Evolutionary conservation across 495 filamentous ascomycete species (phyloP).

Genomic region (Neurospora sp.): DNA sequence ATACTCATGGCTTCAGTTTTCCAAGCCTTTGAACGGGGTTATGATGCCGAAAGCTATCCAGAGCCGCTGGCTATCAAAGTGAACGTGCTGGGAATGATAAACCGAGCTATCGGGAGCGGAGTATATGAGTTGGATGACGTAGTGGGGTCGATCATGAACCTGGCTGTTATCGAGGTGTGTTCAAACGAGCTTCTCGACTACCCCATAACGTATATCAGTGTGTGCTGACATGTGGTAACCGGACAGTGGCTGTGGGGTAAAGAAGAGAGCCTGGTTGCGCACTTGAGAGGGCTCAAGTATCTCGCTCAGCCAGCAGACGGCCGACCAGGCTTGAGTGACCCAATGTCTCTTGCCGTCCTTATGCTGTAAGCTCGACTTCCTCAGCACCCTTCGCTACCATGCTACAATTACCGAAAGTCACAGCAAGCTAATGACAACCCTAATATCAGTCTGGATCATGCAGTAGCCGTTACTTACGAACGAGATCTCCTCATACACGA

Average conservation of each 20-base stretch:
- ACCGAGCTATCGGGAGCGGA: slow-evolving; percentile 5
- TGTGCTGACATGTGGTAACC: background rate
- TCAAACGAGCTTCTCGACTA: background rate
- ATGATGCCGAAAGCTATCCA: background rate
- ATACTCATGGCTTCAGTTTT: slow-evolving; percentile 17
- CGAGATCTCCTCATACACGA: slow-evolving; percentile 7
- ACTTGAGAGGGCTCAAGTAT: slow-evolving; percentile 12
- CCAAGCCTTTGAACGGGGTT: slow-evolving; percentile 4
- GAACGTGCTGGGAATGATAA: slow-evolving; percentile 13
- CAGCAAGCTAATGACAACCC: background rate
- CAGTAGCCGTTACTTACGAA: slow-evolving; percentile 14
- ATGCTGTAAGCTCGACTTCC: slow-evolving; percentile 3
- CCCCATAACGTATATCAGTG: background rate
- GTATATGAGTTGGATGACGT: slow-evolving; percentile 11
- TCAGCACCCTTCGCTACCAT: background rate
- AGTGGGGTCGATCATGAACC: slow-evolving; percentile 12
- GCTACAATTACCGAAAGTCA: background rate
- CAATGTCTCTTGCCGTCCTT: slow-evolving; percentile 1
- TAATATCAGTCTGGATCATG: slow-evolving; percentile 11
- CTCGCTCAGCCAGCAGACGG: slow-evolving; percentile 11
- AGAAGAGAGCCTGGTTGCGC: slow-evolving; percentile 13
- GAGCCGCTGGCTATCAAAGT: slow-evolving; percentile 11
- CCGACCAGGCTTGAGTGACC: slow-evolving; percentile 4
- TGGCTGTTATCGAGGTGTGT: slow-evolving; percentile 15
- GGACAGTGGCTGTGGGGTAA: slow-evolving; percentile 18